A percentile compares a stretch with the other conserved stretches of the same genome.
These are phyloP conservation scores for Usnea hakonensis DNA, from an alignment of 495 filamentous ascomycete species.

Conservation along the genomic window DNA sequence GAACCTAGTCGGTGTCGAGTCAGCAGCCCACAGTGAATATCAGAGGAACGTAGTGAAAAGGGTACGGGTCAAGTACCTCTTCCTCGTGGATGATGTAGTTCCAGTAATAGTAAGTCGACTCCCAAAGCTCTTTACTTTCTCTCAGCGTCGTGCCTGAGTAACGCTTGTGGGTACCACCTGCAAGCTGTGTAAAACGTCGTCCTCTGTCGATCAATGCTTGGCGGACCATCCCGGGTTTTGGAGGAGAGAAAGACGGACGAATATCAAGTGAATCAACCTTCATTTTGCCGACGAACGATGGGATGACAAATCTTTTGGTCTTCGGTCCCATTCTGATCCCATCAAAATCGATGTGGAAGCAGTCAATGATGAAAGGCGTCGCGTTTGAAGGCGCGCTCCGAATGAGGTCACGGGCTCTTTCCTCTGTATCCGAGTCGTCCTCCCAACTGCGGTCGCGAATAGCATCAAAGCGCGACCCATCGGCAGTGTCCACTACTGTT, in stretches of 20 bases:
- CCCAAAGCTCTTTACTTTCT: not conserved
- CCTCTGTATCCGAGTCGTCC: not conserved
- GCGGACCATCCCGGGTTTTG: not conserved
- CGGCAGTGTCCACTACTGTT: not conserved
- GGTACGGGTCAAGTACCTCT: not conserved
- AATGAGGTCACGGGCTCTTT: not conserved
- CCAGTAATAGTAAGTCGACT: not conserved
- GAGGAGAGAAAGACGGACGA: not conserved
- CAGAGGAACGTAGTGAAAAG: not conserved
- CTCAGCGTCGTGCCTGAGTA: not conserved
- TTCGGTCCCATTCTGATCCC: not conserved
- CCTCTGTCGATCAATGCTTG: not conserved
- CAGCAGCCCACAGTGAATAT: not conserved
- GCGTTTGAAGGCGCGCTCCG: not conserved
- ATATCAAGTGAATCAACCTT: not conserved
- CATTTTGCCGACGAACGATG: not conserved
- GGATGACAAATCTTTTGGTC: not conserved
- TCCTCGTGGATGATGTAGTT: not conserved
- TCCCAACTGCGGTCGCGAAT: not conserved
- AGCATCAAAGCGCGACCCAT: not conserved
- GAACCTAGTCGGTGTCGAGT: not conserved
- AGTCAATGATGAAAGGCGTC: conserved; percentile 6
- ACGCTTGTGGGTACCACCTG: not conserved
- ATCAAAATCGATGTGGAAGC: conserved; percentile 4
- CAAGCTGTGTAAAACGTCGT: not conserved